These are phyloP conservation scores for Mycena indigotica DNA, from an alignment of 768 basidiomycete species.

Conservation along the genomic window DNA sequence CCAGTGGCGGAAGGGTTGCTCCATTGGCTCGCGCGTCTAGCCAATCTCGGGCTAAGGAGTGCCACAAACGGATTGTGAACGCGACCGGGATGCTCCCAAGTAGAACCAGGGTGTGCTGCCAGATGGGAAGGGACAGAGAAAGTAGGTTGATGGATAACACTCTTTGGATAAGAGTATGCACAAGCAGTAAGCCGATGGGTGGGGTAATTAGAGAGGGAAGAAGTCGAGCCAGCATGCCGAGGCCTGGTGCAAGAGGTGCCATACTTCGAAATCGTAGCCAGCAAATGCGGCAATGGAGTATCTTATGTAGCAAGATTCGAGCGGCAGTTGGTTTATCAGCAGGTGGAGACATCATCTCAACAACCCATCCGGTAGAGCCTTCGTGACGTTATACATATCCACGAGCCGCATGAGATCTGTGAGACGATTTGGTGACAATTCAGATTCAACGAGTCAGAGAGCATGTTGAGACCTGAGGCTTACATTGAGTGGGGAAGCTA, in stretches of 20 bases:
- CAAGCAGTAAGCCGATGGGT: neutral
- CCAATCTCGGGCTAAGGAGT: neutral
- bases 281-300: too few species aligned
- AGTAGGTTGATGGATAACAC: neutral
- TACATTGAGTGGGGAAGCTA: too few species aligned
- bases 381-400: too few species aligned
- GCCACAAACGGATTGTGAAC: slow-evolving; percentile 3
- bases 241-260: neutral
- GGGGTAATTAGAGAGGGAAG: neutral
- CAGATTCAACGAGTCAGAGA: too few species aligned
- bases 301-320: too few species aligned
- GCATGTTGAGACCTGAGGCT: too few species aligned
- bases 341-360: too few species aligned
- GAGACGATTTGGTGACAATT: too few species aligned
- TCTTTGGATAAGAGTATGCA: neutral
- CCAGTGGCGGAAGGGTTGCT: slow-evolving; percentile 7
- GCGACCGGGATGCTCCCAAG: slow-evolving; percentile 7
- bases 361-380: too few species aligned
- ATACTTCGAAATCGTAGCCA: too few species aligned
- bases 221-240: neutral
- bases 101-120: neutral
- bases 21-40: slow-evolving; percentile 4
- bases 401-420: too few species aligned
- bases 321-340: too few species aligned
- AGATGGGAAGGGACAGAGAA: neutral